A percentile compares a stretch with the other conserved stretches of the same genome.
phyloP scores from a whole-genome alignment of 2,329 filamentous ascomycete genomes.

The Beauveria scarabaeidicola region DNA sequence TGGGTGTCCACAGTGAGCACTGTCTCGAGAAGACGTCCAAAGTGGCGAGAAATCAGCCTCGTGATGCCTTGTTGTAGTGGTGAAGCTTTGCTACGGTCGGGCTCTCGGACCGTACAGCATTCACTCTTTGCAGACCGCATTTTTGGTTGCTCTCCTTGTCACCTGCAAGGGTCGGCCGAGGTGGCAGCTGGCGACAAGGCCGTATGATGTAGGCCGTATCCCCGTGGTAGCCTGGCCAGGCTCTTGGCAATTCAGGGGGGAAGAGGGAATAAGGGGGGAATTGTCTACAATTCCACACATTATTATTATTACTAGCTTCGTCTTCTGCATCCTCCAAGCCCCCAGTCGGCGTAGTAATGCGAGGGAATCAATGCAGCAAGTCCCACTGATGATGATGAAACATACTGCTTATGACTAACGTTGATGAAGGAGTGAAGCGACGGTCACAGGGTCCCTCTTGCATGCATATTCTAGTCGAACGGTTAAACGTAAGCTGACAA shows the following conservation, averaged over 20 bases:
- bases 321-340: not conserved
- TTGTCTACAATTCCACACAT: not conserved
- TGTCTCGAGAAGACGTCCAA: not conserved
- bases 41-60: not conserved
- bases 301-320: no score
- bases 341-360: not conserved
- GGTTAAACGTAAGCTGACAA: not conserved
- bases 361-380: not conserved
- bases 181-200: not conserved
- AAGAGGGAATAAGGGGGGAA: no score
- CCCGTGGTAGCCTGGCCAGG: not conserved
- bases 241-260: not conserved
- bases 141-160: not conserved
- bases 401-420: not conserved
- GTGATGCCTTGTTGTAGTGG: not conserved
- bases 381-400: not conserved
- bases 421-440: not conserved
- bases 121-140: not conserved
- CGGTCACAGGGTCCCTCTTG: not conserved
- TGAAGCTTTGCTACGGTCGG: not conserved
- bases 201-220: not conserved
- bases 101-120: not conserved
- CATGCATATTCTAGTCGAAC: not conserved
- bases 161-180: not conserved
- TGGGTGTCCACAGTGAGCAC: not conserved